A percentile compares a stretch with the other conserved stretches of the same genome.
phyloP scores from a whole-genome alignment of 2,329 filamentous ascomycete genomes.

The Ophiostoma triangulosporum region DNA sequence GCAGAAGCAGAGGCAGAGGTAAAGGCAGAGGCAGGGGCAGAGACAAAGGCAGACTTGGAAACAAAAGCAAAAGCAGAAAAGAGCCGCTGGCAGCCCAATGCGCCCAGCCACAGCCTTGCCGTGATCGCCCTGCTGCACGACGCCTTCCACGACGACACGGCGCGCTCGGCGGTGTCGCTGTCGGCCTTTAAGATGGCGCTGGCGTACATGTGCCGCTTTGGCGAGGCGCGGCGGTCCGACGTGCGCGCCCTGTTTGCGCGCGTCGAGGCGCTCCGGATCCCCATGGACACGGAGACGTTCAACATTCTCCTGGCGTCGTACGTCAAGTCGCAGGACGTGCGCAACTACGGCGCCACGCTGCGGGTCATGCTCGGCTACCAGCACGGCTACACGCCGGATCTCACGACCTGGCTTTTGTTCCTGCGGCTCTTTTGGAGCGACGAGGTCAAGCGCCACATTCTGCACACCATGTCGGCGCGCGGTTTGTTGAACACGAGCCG shows the following conservation, averaged over 20 bases:
- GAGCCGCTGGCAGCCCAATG: not conserved
- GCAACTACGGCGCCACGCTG: slow-evolving; percentile 28
- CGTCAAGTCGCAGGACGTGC: slow-evolving; percentile 26
- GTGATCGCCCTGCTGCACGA: slow-evolving; percentile 25
- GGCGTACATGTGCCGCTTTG: slow-evolving; percentile 23
- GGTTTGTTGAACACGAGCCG: slow-evolving; percentile 27
- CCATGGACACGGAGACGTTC: slow-evolving; percentile 32
- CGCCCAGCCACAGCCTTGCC: slow-evolving; percentile 21
- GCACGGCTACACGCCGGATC: slow-evolving; percentile 26
- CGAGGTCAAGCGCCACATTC: slow-evolving; percentile 33
- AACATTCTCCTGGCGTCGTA: slow-evolving; percentile 33
- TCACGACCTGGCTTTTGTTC: slow-evolving; percentile 35
- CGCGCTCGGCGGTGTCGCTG: slow-evolving; percentile 24
- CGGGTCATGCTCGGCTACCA: slow-evolving; percentile 25
- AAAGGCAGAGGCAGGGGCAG: slow-evolving; percentile 7
- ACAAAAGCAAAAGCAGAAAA: no score
- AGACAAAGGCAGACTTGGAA: no score
- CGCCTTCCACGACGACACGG: slow-evolving; percentile 25
- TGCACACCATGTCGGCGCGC: slow-evolving; percentile 32
- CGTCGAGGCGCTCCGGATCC: slow-evolving; percentile 25
- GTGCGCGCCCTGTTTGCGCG: slow-evolving; percentile 23
- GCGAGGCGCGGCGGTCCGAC: slow-evolving; percentile 17
- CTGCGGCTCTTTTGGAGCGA: slow-evolving; percentile 44
- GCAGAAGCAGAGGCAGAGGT: not conserved
- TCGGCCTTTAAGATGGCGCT: slow-evolving; percentile 31